phyloP scores from a whole-genome alignment of 495 filamentous ascomycete species.

The Daldinia grandis region DNA sequence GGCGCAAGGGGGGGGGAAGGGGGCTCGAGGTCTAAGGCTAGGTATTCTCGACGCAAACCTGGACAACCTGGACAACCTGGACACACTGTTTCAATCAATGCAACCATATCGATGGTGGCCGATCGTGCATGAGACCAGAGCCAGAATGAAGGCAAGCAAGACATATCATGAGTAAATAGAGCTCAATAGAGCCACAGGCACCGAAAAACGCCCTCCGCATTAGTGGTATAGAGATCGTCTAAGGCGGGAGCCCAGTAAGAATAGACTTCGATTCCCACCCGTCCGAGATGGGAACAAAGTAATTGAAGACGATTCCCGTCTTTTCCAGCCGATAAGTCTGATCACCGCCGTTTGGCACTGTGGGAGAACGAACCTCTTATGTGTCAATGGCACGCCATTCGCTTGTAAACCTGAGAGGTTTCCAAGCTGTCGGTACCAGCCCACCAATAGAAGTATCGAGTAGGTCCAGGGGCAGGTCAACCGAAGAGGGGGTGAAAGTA shows the following conservation, averaged over 20 bases:
- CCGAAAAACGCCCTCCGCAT: constrained; percentile 18
- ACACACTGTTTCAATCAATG: constrained; percentile 45
- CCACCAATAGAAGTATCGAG: constrained; percentile 21
- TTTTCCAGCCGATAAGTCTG: constrained; percentile 1
- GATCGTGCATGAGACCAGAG: constrained; percentile 31
- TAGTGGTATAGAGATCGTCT: constrained; percentile 36
- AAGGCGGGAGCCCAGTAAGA: not conserved
- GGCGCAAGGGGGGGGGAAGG: constrained; percentile 47
- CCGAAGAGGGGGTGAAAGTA: constrained; percentile 32
- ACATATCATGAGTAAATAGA: not conserved
- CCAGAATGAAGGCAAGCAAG: constrained; percentile 8
- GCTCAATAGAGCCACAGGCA: constrained; percentile 6
- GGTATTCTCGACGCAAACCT: constrained; percentile 23
- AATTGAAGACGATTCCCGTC: constrained; percentile 7
- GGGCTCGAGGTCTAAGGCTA: constrained; percentile 23
- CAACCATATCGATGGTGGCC: constrained; percentile 33
- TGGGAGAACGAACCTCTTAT: constrained; percentile 23
- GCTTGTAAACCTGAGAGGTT: constrained; percentile 18
- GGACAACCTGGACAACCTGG: constrained; percentile 18
- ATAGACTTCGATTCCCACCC: not conserved
- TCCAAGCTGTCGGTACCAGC: constrained; percentile 28
- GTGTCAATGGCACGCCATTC: constrained; percentile 28
- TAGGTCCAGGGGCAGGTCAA: constrained; percentile 21
- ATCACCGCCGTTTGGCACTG: constrained; percentile 27
- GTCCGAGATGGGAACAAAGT: constrained; percentile 2